Conservation (phyloP, 306 rosid genomes). For the Neltuma alba region DNA sequence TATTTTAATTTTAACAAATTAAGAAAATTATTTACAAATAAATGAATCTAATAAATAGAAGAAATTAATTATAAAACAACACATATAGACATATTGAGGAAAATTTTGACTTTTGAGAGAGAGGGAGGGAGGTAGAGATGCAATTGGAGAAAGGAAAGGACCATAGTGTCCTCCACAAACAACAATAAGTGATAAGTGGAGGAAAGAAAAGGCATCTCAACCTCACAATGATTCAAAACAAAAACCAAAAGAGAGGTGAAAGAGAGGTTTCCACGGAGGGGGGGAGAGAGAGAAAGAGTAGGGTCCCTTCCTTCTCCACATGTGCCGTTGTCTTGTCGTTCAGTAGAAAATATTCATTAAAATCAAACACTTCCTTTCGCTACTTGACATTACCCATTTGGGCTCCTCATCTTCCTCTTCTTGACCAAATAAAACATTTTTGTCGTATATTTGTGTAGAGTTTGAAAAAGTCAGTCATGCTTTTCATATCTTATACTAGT, state of each 20-base stretch:
- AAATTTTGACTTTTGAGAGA: neutral
- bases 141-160: conserved; percentile 56
- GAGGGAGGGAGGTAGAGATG: neutral
- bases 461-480: neutral
- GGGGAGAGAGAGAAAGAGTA: conserved; percentile 21
- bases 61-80: neutral
- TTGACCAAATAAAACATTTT: conserved; percentile 30
- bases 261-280: conserved; percentile 16
- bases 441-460: neutral
- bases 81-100: neutral
- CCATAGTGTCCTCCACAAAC: conserved; percentile 55
- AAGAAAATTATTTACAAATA: neutral
- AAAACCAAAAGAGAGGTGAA: conserved; percentile 14
- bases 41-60: neutral
- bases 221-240: conserved; percentile 33
- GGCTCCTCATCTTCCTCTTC: conserved; percentile 9
- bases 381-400: conserved; percentile 49
- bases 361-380: conserved; percentile 47
- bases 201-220: conserved; percentile 41
- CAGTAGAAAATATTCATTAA: conserved; percentile 61
- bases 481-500: neutral
- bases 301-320: conserved; percentile 52
- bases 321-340: conserved; percentile 79
- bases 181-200: conserved; percentile 13
- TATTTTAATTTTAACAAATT: neutral